Evolutionary conservation across 441 rosid species (phyloP), one percentile per base, ranked within the genome.

Genomic region (Croton setiger): DNA sequence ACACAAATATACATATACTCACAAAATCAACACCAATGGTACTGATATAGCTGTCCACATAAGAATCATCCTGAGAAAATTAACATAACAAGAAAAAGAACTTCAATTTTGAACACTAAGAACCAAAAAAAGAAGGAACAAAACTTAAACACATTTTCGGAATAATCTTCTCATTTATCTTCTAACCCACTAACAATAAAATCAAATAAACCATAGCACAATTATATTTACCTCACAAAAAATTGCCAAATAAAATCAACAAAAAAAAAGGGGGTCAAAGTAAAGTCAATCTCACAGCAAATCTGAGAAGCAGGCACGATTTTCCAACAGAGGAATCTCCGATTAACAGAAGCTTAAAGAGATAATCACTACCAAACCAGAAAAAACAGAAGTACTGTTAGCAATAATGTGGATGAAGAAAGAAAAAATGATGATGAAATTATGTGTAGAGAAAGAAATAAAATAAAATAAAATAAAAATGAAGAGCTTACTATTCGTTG

Each of bases 271-370:
- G 31, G 31, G 31, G 31, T 31, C 12, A 45, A 12, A 31, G 64
- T n/a, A 5, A 21, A 69, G 65, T 68, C 60, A 71, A 69, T 79
- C 85, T 83, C 63, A 86, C 97, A 64, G 97, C 93, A 59, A 88
- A 90, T 78, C 97, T 78, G 68, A 88, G 97, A 69, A 91, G 93
- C 60, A 91, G 73, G 23, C 97, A 87, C 2, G 95, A 91, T 83
- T 91, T 91, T n/a, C 97, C 97, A 41, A 87, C 97, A 7, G 90
- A 86, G 1, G 97, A 91, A 75, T 91, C 97, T 17, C 97, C 97
- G 64, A 91, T 88, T 58, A 91, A 76, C 80, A 91, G 70, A 73
- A 88, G 97, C 86, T 91, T 87, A 75, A 91, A 91, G 75, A 91
- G 83, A 64, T 88, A 91, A 78, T 88, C 91, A 68, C 97, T 88